Percentiles rank a stretch among this genome's conserved stretches.
Evolutionary conservation across 345 rosid species (phyloP).

Genomic region (Hirschfeldia incana): DNA sequence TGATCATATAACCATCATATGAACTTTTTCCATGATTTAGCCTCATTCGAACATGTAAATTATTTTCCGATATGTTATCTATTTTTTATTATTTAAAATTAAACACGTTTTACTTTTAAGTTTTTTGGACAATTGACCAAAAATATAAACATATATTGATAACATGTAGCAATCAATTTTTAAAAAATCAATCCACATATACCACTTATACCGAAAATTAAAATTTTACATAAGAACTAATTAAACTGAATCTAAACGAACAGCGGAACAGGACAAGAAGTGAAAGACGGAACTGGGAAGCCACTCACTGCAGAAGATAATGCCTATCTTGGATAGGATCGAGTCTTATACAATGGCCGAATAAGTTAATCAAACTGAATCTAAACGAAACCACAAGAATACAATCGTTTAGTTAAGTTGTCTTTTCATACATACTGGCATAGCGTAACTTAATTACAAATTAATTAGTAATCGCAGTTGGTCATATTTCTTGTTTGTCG

Average conservation of each 20-base stretch:
- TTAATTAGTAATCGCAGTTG: constrained; percentile 1
- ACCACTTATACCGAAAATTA: background rate
- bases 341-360: constrained; percentile 2
- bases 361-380: constrained; percentile 17
- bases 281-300: background rate
- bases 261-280: background rate
- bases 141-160: background rate
- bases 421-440: constrained; percentile 18
- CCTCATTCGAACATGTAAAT: background rate
- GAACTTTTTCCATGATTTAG: background rate
- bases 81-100: too few species aligned
- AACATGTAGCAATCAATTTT: too few species aligned
- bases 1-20: background rate
- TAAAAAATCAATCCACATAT: background rate
- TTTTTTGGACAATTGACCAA: background rate
- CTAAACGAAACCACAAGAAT: constrained; percentile 15
- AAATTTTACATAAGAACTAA: background rate
- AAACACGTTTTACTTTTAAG: background rate
- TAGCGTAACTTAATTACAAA: background rate
- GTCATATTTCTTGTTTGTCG: background rate
- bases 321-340: background rate
- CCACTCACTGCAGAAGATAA: constrained; percentile 3
- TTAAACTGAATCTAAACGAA: background rate
- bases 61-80: background rate
- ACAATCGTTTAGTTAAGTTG: constrained; percentile 20